These are phyloP conservation scores for Cytospora schulzeri DNA, from an alignment of 2,329 filamentous ascomycete species.

Conservation along the genomic window DNA sequence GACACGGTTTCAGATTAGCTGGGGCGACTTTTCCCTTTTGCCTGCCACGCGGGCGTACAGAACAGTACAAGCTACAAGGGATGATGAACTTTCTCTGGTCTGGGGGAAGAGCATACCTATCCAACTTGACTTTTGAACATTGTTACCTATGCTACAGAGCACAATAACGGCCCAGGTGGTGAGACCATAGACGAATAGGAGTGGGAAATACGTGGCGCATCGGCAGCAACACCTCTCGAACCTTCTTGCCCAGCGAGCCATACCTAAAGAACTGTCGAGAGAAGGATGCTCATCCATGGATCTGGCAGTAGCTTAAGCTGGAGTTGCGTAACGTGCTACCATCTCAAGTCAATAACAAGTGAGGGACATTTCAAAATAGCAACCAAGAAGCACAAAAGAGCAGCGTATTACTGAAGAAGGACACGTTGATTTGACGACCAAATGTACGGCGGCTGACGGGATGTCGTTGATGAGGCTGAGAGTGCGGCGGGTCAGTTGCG, in stretches of 20 bases:
- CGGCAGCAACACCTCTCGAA: constrained; percentile 83
- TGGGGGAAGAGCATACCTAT: constrained; percentile 51
- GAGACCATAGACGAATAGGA: constrained; percentile 83
- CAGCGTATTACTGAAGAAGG: background rate
- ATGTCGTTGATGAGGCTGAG: constrained; percentile 22
- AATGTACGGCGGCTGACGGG: background rate
- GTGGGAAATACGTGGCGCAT: constrained; percentile 79
- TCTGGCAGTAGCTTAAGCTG: constrained; percentile 15
- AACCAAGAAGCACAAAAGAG: background rate
- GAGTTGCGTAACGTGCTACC: background rate
- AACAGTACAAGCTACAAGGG: background rate
- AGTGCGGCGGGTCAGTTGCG: background rate
- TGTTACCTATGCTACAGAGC: constrained; percentile 70
- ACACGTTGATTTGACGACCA: background rate
- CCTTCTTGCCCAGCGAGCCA: constrained; percentile 67
- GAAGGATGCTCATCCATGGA: constrained; percentile 28
- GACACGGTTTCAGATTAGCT: constrained; percentile 26
- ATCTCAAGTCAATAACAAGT: constrained; percentile 5
- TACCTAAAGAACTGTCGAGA: constrained; percentile 43
- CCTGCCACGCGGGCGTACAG: background rate
- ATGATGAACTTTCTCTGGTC: background rate
- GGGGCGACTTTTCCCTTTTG: constrained; percentile 11
- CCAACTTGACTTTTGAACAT: constrained; percentile 54
- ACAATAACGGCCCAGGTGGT: constrained; percentile 97
- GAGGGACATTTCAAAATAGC: background rate